Conservation (phyloP, 2,329 filamentous ascomycete species). For the Aspergillus brasiliensis region DNA sequence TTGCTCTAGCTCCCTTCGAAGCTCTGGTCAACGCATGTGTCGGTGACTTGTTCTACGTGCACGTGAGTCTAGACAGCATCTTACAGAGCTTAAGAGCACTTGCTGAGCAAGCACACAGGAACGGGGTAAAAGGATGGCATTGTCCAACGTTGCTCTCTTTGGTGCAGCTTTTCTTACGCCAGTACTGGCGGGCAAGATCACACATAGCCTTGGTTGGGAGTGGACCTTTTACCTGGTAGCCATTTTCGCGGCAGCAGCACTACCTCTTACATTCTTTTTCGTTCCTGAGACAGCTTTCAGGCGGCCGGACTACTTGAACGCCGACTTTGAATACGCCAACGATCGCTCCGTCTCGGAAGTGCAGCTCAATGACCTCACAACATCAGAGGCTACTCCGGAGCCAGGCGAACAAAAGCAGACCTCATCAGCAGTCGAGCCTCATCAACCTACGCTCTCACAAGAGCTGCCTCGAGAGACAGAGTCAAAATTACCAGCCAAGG, state of each 20-base stretch:
- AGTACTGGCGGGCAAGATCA: constrained; percentile 87
- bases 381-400: constrained; percentile 15
- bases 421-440: background rate
- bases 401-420: constrained; percentile 11
- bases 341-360: constrained; percentile 20
- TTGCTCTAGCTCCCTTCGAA: constrained; percentile 86
- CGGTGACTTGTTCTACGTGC: constrained; percentile 88
- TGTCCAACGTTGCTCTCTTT: constrained; percentile 70
- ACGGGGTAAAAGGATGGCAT: constrained; percentile 83
- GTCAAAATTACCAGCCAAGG: constrained; percentile 47
- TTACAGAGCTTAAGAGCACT: background rate
- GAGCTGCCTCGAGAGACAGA: constrained; percentile 10
- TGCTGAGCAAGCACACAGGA: constrained; percentile 47
- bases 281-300: constrained; percentile 83
- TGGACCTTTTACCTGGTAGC: constrained; percentile 89
- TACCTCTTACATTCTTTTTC: constrained; percentile 74
- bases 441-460: background rate
- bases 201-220: constrained; percentile 71
- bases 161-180: constrained; percentile 77
- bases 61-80: constrained; percentile 54
- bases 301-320: constrained; percentile 68
- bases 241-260: constrained; percentile 72
- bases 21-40: constrained; percentile 85
- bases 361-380: constrained; percentile 2
- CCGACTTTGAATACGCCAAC: constrained; percentile 58